Conservation (phyloP, 2,329 filamentous ascomycete species). For the Didymella sp. region DNA sequence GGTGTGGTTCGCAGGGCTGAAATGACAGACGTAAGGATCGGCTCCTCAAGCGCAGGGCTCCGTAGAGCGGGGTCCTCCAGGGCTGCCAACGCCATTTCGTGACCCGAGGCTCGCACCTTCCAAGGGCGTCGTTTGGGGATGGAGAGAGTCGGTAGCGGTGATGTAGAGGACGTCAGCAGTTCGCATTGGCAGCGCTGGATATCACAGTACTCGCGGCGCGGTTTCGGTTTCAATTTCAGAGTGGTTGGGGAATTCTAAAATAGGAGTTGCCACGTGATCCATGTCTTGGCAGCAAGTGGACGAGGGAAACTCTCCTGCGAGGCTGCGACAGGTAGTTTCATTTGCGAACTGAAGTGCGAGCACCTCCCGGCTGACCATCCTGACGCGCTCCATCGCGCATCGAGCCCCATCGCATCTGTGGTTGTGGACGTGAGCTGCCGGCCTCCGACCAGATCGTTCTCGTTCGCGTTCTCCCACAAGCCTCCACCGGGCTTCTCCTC, state of each 20-base stretch:
- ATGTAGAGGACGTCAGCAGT: neutral
- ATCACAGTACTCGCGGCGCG: neutral
- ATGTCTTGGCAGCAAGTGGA: conserved; percentile 7
- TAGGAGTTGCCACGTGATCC: neutral
- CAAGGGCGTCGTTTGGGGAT: neutral
- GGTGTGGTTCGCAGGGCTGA: neutral
- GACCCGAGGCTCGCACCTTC: conserved; percentile 3
- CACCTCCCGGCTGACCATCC: neutral
- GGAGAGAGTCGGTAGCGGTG: neutral
- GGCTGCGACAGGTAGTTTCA: conserved; percentile 2
- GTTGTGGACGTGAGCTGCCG: conserved; percentile 18
- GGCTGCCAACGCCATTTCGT: conserved; percentile 1
- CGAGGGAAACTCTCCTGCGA: conserved; percentile 1
- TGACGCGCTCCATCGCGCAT: conserved; percentile 18
- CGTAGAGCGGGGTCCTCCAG: neutral
- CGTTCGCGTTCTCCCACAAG: neutral
- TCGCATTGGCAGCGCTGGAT: neutral
- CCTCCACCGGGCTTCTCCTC: conserved; percentile 18
- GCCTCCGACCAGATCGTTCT: conserved; percentile 5
- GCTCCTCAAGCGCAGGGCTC: conserved; percentile 9
- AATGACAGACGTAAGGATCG: conserved; percentile 4
- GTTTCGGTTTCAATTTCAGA: neutral
- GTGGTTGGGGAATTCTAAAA: conserved; percentile 5
- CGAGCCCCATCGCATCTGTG: conserved; percentile 16
- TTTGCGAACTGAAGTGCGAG: conserved; percentile 11